Evolutionary conservation across 2,329 filamentous ascomycete species (phyloP).

Genomic region (Aspergillus sp.): DNA sequence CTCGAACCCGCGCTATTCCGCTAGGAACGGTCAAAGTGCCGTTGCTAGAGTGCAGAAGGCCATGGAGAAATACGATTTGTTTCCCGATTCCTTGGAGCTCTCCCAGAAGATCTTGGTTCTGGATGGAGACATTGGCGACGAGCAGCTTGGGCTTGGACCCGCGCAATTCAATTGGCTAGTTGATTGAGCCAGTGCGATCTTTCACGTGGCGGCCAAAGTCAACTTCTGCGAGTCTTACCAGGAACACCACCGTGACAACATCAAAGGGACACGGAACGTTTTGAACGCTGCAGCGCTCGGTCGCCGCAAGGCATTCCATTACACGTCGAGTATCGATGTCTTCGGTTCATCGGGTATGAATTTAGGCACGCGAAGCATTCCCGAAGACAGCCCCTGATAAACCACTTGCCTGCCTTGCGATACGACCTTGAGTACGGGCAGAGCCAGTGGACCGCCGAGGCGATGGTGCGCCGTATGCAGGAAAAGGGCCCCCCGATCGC

Average conservation of each 20-base stretch:
- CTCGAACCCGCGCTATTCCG: no score
- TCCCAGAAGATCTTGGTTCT: no score
- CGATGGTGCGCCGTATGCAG: conserved; percentile 71
- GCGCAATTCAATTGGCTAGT: conserved; percentile 6
- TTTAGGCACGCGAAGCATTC: conserved; percentile 4
- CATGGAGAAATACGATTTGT: conserved; percentile 11
- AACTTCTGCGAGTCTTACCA: conserved; percentile 14
- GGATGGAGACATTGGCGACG: conserved; percentile 7
- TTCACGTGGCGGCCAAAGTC: conserved; percentile 12
- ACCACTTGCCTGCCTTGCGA: conserved; percentile 10
- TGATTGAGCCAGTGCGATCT: conserved; percentile 12
- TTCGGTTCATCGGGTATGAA: conserved; percentile 13
- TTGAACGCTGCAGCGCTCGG: conserved; percentile 4
- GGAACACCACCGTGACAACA: conserved; percentile 11
- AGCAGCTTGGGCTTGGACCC: conserved; percentile 5
- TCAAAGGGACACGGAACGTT: conserved; percentile 6
- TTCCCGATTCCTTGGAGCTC: no score
- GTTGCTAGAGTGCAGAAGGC: background rate
- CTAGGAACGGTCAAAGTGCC: background rate
- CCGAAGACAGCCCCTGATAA: conserved; percentile 13
- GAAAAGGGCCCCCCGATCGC: conserved; percentile 68
- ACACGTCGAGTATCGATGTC: conserved; percentile 12
- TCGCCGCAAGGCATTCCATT: conserved; percentile 14
- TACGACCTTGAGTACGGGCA: conserved; percentile 56
- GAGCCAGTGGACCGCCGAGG: conserved; percentile 40